Evolutionary conservation across 306 rosid species (phyloP), one percentile per base, ranked within the genome.

Genomic region (Trichosanthes cucumerina): DNA sequence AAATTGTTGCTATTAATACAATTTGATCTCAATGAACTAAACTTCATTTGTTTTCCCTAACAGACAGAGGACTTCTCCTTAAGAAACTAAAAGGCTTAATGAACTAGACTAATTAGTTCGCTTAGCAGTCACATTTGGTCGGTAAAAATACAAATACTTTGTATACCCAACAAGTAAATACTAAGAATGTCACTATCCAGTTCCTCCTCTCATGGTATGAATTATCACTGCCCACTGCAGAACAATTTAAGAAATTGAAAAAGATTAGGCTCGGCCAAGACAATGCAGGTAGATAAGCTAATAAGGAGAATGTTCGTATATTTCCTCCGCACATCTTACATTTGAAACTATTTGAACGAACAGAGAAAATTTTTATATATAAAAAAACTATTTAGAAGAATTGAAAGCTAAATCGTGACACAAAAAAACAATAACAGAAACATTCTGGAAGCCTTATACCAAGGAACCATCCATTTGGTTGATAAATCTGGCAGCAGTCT

Each of bases 401-500:
- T 59, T 9, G 23, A 31, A 77, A 39, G 62, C 46, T n/a, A 14
- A 62, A 54, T 75, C 6, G 44, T 23, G 16, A 74, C 18, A 31
- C 47, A 79, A 11, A 43, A 64, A 5, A 38, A 63, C 44, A 63
- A 47, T 64, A 52, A 34, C 78, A 80, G 73, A 81, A 66, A 23
- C 50, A 24, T 39, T 43, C 39, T 75, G 38, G 74, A 69, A 83
- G 52, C 46, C 15, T 3, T 38, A 77, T 90, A 95, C 98, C 98
- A 95, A 34, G 98, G 98, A 81, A 95, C 88, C 78, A 76, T 84
- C 78, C 79, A 50, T 82, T 54, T 85, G 78, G 98, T 90, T 63
- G 92, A 94, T 75, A 94, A 86, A 86, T 94, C 98, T 81, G 98
- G 98, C 52, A 86, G 75, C 52, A 94, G 82, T 83, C 93, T 92